Percentiles rank a stretch among this genome's conserved stretches.
phyloP scores from a whole-genome alignment of 73 alveolate species.

The Symbiodinium pilosum region DNA sequence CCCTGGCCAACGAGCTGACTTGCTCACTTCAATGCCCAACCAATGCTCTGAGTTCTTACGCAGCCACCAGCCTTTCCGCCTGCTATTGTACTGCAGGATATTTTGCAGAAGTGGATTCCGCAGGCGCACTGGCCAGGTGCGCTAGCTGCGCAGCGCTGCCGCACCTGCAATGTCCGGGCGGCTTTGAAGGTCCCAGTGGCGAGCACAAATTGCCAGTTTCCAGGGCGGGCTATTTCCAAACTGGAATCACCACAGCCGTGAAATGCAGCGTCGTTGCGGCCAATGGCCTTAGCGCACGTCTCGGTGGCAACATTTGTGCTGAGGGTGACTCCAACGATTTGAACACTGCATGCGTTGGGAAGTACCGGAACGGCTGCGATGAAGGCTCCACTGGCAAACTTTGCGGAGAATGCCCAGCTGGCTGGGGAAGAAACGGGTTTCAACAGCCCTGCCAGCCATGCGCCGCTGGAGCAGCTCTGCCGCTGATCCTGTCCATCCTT shows the following conservation, averaged over 20 bases:
- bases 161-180: neutral
- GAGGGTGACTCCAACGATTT: too few species aligned
- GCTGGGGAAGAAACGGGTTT: neutral
- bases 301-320: neutral
- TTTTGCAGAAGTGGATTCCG: neutral
- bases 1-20: neutral
- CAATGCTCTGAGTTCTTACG: neutral
- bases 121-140: neutral
- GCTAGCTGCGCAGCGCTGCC: neutral
- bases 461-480: neutral
- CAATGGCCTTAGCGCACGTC: neutral
- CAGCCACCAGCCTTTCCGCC: neutral
- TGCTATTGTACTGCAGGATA: neutral
- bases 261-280: neutral
- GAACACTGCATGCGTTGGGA: neutral
- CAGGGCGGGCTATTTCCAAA: neutral
- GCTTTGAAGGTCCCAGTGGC: neutral
- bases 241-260: neutral
- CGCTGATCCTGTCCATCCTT: neutral
- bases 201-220: neutral
- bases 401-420: slow-evolving; percentile 4
- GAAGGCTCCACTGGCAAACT: slow-evolving; percentile 11
- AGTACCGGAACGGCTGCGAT: neutral
- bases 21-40: slow-evolving; percentile 15
- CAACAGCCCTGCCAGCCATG: neutral